phyloP scores from a whole-genome alignment of 352 stramenopile species.

The Phytopythium helicoides region DNA sequence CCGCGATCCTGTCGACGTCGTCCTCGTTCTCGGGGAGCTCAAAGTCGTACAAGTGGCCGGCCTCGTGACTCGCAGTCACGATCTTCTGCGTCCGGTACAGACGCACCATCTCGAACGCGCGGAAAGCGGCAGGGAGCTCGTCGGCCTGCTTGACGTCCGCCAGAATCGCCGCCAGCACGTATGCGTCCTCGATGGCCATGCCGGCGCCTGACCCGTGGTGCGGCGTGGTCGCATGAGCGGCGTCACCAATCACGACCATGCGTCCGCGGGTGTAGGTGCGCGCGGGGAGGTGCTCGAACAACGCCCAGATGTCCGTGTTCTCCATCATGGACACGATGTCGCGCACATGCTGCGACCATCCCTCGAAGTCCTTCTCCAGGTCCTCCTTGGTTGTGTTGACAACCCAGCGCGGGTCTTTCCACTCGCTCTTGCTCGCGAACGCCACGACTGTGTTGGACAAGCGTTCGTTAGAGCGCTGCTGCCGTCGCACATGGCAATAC shows the following conservation, averaged over 20 bases:
- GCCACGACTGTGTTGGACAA: slow-evolving; percentile 24
- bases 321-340: slow-evolving; percentile 40
- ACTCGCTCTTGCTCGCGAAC: slow-evolving; percentile 31
- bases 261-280: slow-evolving; percentile 26
- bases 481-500: no score
- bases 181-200: slow-evolving; percentile 35
- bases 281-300: slow-evolving; percentile 26
- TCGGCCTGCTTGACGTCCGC: slow-evolving; percentile 17
- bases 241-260: slow-evolving; percentile 30
- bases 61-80: slow-evolving; percentile 22
- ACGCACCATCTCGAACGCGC: slow-evolving; percentile 33
- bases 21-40: slow-evolving; percentile 23
- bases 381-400: slow-evolving; percentile 29
- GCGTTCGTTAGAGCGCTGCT: no score
- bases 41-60: slow-evolving; percentile 28
- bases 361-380: slow-evolving; percentile 22
- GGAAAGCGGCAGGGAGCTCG: slow-evolving; percentile 23
- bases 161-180: slow-evolving; percentile 26
- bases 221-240: slow-evolving; percentile 27
- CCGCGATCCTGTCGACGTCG: slow-evolving; percentile 22
- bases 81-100: slow-evolving; percentile 34
- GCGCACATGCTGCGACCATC: slow-evolving; percentile 27
- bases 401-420: slow-evolving; percentile 32
- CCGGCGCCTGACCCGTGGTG: slow-evolving; percentile 25
- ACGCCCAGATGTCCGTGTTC: slow-evolving; percentile 31